Evolutionary conservation across 192 early-diverging fungal genomes (phyloP), one percentile per base, ranked within the genome.

Genomic region (Kappamyces sp.): DNA sequence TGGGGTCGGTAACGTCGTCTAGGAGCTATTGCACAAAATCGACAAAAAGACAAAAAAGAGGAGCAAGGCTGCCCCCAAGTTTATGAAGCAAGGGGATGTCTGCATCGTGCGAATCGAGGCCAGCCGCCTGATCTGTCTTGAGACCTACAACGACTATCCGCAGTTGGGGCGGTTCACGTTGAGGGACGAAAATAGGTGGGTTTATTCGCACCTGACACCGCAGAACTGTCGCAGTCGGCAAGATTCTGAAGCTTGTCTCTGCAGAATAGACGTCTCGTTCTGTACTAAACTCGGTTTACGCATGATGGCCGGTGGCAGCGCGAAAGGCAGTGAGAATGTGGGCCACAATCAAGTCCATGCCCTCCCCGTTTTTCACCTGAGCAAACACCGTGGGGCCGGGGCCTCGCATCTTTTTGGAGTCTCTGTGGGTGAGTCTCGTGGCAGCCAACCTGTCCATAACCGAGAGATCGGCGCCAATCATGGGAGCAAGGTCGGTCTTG

Each of bases 161-260:
- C 92, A 94, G 65, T 72, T 99, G 6, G 97, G 97, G 41, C 85
- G 97, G 49, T 98, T 99, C 74, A 99, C 94, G n/a, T 78, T 99
- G 33, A 88, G 97, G 63, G 94, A 97, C 66, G 94, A 99, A 79
- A 92, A 91, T 65, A 58, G 12, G 40, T 13, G 13, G 9, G 62
- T 76, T 74, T 9, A 73, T 81, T 68, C 34, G 5, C 1, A 7
- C 12, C 9, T 68, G 31, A 4, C 65, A 8, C 36, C 77, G 79
- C 13, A 85, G 85, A 67, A 93, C 91, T n/a, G 83, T 93, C 68
- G 97, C 94, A 37, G 88, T 99, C 55, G 97, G 97, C 60, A 93
- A 93, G 72, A 76, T 99, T 47, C 85, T 86, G 49, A 93, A 91
- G 79, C 71, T 98, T 12, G 61, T 86, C 47, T 44, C 63, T 35